Evolutionary conservation across 2,329 filamentous ascomycete genomes (phyloP).

Genomic region (Ceratocystis lukuohia): DNA sequence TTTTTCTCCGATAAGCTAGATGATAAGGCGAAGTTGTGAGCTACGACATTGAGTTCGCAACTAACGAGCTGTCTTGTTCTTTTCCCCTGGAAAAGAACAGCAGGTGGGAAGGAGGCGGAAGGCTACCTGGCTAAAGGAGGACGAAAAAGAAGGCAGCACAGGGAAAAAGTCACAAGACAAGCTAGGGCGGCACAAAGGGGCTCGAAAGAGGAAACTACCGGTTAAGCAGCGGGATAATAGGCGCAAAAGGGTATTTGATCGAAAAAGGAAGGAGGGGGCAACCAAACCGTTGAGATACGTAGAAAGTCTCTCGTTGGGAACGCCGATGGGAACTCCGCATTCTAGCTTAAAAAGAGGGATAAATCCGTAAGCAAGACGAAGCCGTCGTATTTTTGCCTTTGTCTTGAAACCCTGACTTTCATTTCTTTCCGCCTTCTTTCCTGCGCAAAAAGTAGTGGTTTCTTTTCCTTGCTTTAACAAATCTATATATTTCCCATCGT

Average conservation of each 20-base stretch:
- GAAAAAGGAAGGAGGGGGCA: neutral
- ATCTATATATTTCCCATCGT: neutral
- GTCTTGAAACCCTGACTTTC: neutral
- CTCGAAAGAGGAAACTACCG: neutral
- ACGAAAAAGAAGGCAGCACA: neutral
- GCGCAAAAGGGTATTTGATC: neutral
- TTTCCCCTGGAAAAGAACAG: neutral
- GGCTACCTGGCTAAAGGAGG: neutral
- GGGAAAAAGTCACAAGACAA: neutral
- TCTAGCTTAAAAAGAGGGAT: neutral
- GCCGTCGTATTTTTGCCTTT: neutral
- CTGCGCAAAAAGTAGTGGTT: neutral
- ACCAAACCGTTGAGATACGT: neutral
- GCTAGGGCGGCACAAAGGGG: neutral
- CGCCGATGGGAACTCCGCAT: neutral
- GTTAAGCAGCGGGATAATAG: neutral
- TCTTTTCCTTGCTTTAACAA: conserved; percentile 2
- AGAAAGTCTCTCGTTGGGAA: neutral
- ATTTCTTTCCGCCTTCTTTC: neutral
- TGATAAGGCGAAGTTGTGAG: neutral
- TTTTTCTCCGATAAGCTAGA: neutral
- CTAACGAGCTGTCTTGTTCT: neutral
- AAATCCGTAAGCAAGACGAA: neutral
- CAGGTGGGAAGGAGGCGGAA: conserved; percentile 2
- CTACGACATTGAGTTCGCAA: too few relatives aligned